A percentile compares a stretch with the other conserved stretches of the same genome.
These are phyloP conservation scores for Lindgomyces ingoldianus DNA, from an alignment of 495 filamentous ascomycete genomes.

Conservation along the genomic window DNA sequence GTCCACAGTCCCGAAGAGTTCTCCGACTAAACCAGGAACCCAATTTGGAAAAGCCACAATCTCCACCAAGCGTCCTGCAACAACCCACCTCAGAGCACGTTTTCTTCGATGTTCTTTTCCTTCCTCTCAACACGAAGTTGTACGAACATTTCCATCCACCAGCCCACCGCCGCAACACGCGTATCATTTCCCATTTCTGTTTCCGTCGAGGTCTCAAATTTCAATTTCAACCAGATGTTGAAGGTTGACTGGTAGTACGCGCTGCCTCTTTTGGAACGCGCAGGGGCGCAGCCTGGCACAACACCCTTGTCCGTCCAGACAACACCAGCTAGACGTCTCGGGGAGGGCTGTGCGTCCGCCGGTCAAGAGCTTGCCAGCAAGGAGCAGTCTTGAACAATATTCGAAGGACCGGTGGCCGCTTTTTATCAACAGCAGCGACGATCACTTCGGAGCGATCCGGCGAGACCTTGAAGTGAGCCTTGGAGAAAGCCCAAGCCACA, in stretches of 20 bases:
- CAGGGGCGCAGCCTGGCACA: not conserved
- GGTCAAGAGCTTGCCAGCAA: constrained; percentile 10
- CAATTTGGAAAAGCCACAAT: not conserved
- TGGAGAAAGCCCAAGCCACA: constrained; percentile 14
- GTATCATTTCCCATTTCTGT: no score
- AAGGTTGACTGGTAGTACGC: no score
- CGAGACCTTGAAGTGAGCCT: constrained; percentile 10
- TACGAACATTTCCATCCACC: no score
- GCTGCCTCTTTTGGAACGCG: not conserved
- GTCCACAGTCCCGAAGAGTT: not conserved
- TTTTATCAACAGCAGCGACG: constrained; percentile 20
- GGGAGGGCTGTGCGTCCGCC: constrained; percentile 23
- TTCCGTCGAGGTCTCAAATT: no score
- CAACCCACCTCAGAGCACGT: not conserved
- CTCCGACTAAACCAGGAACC: not conserved
- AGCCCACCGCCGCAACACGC: no score
- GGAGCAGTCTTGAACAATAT: not conserved
- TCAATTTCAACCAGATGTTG: no score
- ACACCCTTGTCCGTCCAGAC: not conserved
- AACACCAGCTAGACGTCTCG: not conserved
- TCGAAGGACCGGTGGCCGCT: constrained; percentile 17
- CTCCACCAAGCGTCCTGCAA: not conserved
- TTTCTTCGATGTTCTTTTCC: no score
- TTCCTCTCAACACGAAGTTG: no score
- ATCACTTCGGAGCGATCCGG: not conserved